Base-by-base conservation (phyloP, 441 rosid species). In the Pelargonium fulgidum region DNA sequence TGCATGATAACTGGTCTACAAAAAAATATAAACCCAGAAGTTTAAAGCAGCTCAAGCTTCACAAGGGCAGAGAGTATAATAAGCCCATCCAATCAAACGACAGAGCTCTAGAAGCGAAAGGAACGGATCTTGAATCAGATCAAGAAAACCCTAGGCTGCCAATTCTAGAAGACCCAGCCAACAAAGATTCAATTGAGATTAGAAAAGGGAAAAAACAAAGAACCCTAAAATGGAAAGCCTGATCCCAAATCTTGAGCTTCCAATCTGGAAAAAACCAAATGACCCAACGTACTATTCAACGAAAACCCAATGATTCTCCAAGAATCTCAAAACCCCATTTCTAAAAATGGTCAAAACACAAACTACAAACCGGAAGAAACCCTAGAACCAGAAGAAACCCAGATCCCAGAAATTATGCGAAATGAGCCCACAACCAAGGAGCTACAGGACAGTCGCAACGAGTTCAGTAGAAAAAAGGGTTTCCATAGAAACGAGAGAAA, bases 1-100 rank as follows among this genome's bases (percentile, higher is more conserved):
- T 91, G 96, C 99, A 94, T 94, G 77, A 82, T 80, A 78, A 59
- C 82, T 72, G 70, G 64, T 65, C 66, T 67, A 59, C 64, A 65
- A 19, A 62, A 69, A 5, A 65, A 70, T 74, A 61, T 72, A 63
- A 68, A 42, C 72, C 73, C 68, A 66, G 66, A 61, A 62, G 72
- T 69, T 20, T 66, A 73, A 66, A 76, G 69, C 41, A 76, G 61
- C 75, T 70, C 69, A 70, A 72, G 75, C 75, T 73, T 76, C 44
- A 73, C 62, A 9, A 54, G 13, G 61, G 72, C 74, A 62, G 24
- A 33, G 19, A 12, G 16, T 62, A 75, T 78, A 71, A 81, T 78
- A 71, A 81, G 68, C 89, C 85, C 92, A 81, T 86, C 76, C 61
- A 78, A 75, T 44, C 20, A 54, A 81, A 68, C 36, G 72, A 64